A percentile compares a stretch with the other conserved stretches of the same genome.
Conservation (phyloP, 345 rosid genomes). For the Eucalyptus erythrocorys region DNA sequence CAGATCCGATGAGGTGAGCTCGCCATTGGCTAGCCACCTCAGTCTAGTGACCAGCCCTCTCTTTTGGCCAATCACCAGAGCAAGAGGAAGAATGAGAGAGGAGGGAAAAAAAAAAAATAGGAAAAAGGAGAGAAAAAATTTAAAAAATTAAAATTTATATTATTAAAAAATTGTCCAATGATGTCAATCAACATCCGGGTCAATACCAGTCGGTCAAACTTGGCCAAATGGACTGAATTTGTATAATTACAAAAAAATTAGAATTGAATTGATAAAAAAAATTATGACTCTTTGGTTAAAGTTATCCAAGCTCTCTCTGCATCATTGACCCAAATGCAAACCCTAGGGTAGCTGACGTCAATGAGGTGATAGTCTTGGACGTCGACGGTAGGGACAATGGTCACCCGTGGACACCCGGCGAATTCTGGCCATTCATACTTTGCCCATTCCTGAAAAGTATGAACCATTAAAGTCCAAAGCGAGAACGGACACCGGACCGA, state of each 20-base stretch:
- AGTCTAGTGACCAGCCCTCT: rapidly evolving
- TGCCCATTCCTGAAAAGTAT: neutral
- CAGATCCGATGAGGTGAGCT: rapidly evolving
- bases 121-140: no score
- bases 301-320: neutral
- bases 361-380: neutral
- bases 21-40: rapidly evolving
- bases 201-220: rapidly evolving
- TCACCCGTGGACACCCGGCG: neutral
- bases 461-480: neutral
- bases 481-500: neutral
- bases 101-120: rapidly evolving
- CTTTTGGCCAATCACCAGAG: rapidly evolving
- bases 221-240: rapidly evolving
- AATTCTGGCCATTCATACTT: neutral
- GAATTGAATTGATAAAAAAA: rapidly evolving
- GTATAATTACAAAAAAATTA: no score
- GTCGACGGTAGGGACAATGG: neutral
- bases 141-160: no score
- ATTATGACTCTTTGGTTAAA: neutral
- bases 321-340: neutral
- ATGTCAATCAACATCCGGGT: no score
- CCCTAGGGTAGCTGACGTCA: neutral
- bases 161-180: no score
- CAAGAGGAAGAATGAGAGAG: no score